A percentile compares a stretch with the other conserved stretches of the same genome.
phyloP scores from a whole-genome alignment of 2,329 filamentous ascomycete genomes.

The Dendryphion nanum region DNA sequence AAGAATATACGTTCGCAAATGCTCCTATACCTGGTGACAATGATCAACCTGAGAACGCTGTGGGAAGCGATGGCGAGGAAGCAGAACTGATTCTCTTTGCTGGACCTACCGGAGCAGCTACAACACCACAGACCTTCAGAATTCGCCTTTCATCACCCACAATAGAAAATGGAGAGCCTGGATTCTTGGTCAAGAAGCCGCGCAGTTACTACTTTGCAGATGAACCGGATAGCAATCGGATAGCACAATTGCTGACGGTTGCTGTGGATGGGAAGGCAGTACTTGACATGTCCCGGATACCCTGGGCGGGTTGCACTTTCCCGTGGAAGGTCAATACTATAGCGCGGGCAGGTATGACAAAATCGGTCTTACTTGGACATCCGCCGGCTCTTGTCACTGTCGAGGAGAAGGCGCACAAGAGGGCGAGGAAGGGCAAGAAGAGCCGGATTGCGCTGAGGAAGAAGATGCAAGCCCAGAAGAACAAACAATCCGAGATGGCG shows the following conservation, averaged over 20 bases:
- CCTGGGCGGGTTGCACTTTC: conserved; percentile 35
- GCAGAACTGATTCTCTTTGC: conserved; percentile 36
- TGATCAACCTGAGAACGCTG: conserved; percentile 2
- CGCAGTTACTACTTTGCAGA: conserved; percentile 36
- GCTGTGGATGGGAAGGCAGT: conserved; percentile 30
- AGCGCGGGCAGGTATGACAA: conserved; percentile 28
- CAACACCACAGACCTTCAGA: conserved; percentile 24
- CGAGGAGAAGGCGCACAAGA: conserved; percentile 23
- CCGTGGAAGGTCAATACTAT: conserved; percentile 36
- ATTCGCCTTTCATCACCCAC: conserved; percentile 33
- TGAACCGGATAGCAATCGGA: conserved; percentile 20
- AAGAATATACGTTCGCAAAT: conserved; percentile 25
- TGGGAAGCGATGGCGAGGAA: conserved; percentile 25
- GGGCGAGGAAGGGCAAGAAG: conserved; percentile 35
- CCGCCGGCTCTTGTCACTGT: conserved; percentile 18
- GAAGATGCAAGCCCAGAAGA: conserved; percentile 25
- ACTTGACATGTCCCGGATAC: conserved; percentile 23
- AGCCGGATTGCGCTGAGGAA: conserved; percentile 32
- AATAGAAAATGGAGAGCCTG: conserved; percentile 20
- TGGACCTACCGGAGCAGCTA: conserved; percentile 17
- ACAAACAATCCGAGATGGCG: conserved; percentile 23
- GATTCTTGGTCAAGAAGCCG: conserved; percentile 29
- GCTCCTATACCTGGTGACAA: conserved; percentile 5
- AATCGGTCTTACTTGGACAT: conserved; percentile 29
- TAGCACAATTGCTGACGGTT: conserved; percentile 19